Evolutionary conservation across 2,329 filamentous ascomycete species (phyloP), one percentile per base, ranked within the genome.

Genomic region (Aspergillus tamarii): DNA sequence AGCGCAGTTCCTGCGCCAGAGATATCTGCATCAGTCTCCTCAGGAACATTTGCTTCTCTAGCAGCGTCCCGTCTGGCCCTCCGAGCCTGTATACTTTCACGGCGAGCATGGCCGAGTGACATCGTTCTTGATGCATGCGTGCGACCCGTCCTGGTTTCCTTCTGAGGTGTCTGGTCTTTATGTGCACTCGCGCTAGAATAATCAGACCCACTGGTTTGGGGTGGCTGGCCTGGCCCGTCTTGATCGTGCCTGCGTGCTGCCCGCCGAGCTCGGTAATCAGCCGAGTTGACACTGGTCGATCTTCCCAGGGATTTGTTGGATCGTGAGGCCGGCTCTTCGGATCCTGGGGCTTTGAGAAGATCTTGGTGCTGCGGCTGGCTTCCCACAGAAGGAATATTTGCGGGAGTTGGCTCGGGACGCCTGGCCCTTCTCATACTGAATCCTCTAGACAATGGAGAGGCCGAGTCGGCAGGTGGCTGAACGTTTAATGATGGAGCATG

Each of bases 281-380:
- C 92, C 2, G 92, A 95, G 73, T 94, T 96, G 60, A 97, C 94
- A 74, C 94, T 97, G 10, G 94, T 93, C 8, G 93, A 97, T 66
- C 94, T 87, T 41, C 92, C 92, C 21, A 97, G 82, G 11, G 88
- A 89, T 69, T 91, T 91, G 55, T 87, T 88, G 59, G 85, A 85
- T 52, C 87, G 85, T 23, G 88, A 83, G 56, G 81, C 80, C 59
- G 77, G 86, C 45, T 88, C 89, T 23, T 85, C 84, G 8, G 89
- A 87, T 67, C 85, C 79, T 1, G 91, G 91, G 0, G 93, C 91
- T 64, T 90, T 90, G 14, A 96, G 85, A 16, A 96, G 84, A 64
- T 94, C 92, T 64, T 89, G 88, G 68, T 94, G 90, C 64, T 93
- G 91, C 39, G 89, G 87, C 72, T 93, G 88, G 72, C 82, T 83